Evolutionary conservation across 352 stramenopile genomes (phyloP).

Genomic region (Globisporangium middletonii): DNA sequence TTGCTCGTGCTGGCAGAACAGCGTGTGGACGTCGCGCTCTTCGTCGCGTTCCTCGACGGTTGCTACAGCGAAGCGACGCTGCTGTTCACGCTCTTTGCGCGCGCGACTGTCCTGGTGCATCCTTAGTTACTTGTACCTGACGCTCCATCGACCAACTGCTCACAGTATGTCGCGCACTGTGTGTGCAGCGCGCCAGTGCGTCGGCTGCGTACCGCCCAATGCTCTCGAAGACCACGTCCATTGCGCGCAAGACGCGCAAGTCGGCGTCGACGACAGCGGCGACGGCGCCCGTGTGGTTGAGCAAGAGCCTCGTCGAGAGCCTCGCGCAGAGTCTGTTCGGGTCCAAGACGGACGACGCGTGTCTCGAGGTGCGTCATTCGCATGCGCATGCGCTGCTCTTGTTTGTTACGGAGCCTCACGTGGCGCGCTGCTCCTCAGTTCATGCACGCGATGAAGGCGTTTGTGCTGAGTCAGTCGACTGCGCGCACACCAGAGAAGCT

Average conservation of each 20-base stretch:
- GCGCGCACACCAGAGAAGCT: slow-evolving; percentile 14
- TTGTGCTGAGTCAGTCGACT: slow-evolving; percentile 20
- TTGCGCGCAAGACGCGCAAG: slow-evolving; percentile 20
- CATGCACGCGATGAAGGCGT: slow-evolving; percentile 35
- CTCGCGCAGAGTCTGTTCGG: slow-evolving; percentile 41
- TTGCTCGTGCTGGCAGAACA: slow-evolving; percentile 3
- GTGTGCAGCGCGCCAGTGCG: slow-evolving; percentile 15
- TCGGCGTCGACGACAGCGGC: slow-evolving; percentile 4
- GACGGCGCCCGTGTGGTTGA: slow-evolving; percentile 31
- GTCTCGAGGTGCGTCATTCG: slow-evolving; percentile 28
- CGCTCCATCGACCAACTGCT: background rate
- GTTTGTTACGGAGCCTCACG: background rate
- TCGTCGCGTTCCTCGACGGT: slow-evolving; percentile 51
- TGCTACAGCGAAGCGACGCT: slow-evolving; percentile 39
- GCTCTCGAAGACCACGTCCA: slow-evolving; percentile 9
- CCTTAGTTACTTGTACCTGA: background rate
- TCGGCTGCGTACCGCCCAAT: slow-evolving; percentile 21
- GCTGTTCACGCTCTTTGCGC: slow-evolving; percentile 46
- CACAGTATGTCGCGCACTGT: too few relatives aligned
- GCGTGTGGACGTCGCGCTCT: slow-evolving; percentile 51
- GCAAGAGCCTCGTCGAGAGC: slow-evolving; percentile 34
- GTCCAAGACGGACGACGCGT: slow-evolving; percentile 37
- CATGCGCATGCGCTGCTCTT: background rate
- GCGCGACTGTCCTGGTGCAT: slow-evolving; percentile 37
- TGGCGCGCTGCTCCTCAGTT: slow-evolving; percentile 21